Conservation (phyloP, 352 stramenopile genomes). For the Phytopythium aichiense region DNA sequence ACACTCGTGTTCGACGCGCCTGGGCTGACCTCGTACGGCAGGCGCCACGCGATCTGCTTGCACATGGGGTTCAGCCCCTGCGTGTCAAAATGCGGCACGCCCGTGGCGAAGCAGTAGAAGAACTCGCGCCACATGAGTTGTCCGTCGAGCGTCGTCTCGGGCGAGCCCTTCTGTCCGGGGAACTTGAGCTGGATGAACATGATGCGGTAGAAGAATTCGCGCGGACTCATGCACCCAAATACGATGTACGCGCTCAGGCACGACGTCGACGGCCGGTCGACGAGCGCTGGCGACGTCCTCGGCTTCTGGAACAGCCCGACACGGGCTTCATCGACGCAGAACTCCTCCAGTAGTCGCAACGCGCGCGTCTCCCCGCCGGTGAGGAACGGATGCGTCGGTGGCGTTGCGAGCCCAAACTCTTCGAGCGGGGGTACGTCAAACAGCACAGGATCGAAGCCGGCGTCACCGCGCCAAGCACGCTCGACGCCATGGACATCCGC, state of each 20-base stretch:
- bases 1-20: slow-evolving; percentile 13
- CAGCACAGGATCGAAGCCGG: neutral
- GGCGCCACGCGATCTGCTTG: slow-evolving; percentile 66
- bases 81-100: slow-evolving; percentile 78
- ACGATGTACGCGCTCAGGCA: slow-evolving; percentile 91
- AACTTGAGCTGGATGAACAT: slow-evolving; percentile 90
- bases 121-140: slow-evolving; percentile 97
- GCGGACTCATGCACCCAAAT: slow-evolving; percentile 86
- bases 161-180: slow-evolving; percentile 65
- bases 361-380: slow-evolving; percentile 53
- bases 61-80: slow-evolving; percentile 90
- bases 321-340: slow-evolving; percentile 57
- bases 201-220: slow-evolving; percentile 74
- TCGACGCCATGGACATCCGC: neutral
- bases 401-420: slow-evolving; percentile 31
- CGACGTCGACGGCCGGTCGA: slow-evolving; percentile 89
- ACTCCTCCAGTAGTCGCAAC: slow-evolving; percentile 46
- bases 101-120: slow-evolving; percentile 80
- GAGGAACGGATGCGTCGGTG: slow-evolving; percentile 37
- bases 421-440: slow-evolving; percentile 40
- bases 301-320: slow-evolving; percentile 95
- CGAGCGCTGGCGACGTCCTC: slow-evolving; percentile 86
- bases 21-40: slow-evolving; percentile 23
- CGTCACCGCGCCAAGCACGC: neutral
- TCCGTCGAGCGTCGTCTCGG: slow-evolving; percentile 88